phyloP scores from a whole-genome alignment of 2,329 filamentous ascomycete genomes.

The Lasiodiplodia theobromae region DNA sequence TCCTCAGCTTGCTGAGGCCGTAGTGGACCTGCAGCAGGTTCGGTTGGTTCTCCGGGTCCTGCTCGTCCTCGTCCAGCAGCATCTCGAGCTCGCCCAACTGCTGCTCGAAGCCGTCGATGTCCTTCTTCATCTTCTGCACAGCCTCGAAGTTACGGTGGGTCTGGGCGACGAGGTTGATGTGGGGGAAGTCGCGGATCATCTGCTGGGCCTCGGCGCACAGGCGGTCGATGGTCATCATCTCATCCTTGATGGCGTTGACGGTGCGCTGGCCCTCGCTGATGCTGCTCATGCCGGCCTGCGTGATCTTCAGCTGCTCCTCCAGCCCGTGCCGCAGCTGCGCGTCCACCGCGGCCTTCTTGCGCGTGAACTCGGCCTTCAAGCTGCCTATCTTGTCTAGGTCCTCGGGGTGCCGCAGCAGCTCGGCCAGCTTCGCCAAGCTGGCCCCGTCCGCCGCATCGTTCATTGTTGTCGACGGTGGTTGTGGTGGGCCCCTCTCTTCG shows the following conservation, averaged over 20 bases:
- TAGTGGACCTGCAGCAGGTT: conserved; percentile 91
- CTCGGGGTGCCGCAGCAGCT: conserved; percentile 92
- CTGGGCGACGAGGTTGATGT: conserved; percentile 89
- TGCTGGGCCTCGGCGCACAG: conserved; percentile 96
- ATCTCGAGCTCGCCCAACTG: conserved; percentile 77
- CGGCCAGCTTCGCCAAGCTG: conserved; percentile 75
- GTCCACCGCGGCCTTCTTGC: conserved; percentile 93
- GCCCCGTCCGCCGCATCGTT: conserved; percentile 67
- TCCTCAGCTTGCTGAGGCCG: conserved; percentile 87
- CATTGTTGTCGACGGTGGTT: conserved; percentile 52
- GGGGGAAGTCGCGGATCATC: conserved; percentile 95
- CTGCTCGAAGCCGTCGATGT: conserved; percentile 85
- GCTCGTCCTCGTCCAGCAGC: conserved; percentile 83
- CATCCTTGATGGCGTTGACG: conserved; percentile 92
- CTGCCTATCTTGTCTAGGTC: conserved; percentile 95
- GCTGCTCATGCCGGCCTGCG: conserved; percentile 89
- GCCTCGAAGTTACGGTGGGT: conserved; percentile 96
- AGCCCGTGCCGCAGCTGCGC: conserved; percentile 87
- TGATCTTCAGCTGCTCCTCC: conserved; percentile 91
- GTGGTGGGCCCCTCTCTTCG: neutral
- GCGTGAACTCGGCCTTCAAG: conserved; percentile 89
- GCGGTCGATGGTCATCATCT: conserved; percentile 98
- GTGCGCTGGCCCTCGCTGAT: conserved; percentile 90
- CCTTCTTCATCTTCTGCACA: conserved; percentile 90
- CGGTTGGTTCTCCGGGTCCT: conserved; percentile 86